A percentile compares a stretch with the other conserved stretches of the same genome.
Conservation (phyloP, 2,329 filamentous ascomycete genomes). For the Microsporum ferrugineum region DNA sequence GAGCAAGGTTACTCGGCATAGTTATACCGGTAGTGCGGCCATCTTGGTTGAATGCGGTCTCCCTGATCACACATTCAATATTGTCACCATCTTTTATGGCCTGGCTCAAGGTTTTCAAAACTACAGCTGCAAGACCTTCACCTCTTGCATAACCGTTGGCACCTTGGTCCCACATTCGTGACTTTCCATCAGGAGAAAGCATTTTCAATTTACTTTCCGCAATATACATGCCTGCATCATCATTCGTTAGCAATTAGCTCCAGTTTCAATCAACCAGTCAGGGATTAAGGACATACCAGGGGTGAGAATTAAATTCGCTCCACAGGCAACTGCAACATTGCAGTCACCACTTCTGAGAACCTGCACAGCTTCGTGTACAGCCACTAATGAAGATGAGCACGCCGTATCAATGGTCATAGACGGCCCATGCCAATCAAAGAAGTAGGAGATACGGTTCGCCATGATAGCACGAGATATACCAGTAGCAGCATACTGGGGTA, state of each 20-base stretch:
- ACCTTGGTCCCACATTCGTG: constrained; percentile 23
- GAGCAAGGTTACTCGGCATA: constrained; percentile 15
- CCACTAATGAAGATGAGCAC: constrained; percentile 3
- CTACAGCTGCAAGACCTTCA: constrained; percentile 26
- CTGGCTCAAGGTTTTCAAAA: constrained; percentile 22
- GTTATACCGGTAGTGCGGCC: constrained; percentile 19
- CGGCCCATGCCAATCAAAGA: constrained; percentile 30
- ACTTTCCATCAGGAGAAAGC: constrained; percentile 25
- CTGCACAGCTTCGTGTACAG: constrained; percentile 8
- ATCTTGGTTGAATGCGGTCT: constrained; percentile 22
- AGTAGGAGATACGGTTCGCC: constrained; percentile 28
- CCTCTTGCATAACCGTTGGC: constrained; percentile 29
- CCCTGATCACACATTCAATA: constrained; percentile 26
- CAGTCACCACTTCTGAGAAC: constrained; percentile 14
- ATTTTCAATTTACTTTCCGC: constrained; percentile 27
- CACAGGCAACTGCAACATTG: background rate
- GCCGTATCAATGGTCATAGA: background rate
- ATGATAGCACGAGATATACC: constrained; percentile 29
- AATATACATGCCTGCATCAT: background rate
- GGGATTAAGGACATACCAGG: background rate
- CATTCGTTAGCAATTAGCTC: background rate
- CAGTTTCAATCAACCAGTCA: no score
- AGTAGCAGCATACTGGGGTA: constrained; percentile 17
- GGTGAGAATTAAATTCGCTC: background rate
- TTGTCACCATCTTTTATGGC: constrained; percentile 26